A percentile compares a stretch with the other conserved stretches of the same genome.
These are phyloP conservation scores for Thelonectria olida DNA, from an alignment of 2,329 filamentous ascomycete species.

Conservation along the genomic window DNA sequence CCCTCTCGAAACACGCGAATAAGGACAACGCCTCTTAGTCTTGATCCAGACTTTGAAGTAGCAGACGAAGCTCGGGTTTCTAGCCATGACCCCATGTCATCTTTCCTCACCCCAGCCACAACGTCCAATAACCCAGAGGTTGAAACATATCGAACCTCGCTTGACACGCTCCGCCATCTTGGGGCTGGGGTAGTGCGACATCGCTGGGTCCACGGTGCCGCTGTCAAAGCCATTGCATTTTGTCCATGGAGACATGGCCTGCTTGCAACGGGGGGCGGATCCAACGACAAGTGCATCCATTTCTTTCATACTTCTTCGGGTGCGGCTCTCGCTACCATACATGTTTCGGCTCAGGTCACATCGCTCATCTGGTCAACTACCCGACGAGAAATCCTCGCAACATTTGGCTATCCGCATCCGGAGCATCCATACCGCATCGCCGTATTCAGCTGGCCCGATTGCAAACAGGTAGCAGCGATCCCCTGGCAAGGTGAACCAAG, in stretches of 20 bases:
- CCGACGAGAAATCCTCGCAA: constrained; percentile 87
- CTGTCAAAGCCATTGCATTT: constrained; percentile 96
- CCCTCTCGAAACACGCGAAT: constrained; percentile 12
- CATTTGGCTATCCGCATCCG: constrained; percentile 92
- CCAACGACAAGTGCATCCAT: constrained; percentile 94
- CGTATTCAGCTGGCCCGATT: constrained; percentile 94
- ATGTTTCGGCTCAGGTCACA: constrained; percentile 92
- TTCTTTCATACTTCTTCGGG: constrained; percentile 92
- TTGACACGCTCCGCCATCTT: constrained; percentile 57
- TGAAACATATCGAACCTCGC: constrained; percentile 39
- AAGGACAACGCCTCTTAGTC: constrained; percentile 10
- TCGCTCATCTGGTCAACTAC: constrained; percentile 90
- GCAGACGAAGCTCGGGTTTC: constrained; percentile 20
- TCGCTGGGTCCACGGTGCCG: constrained; percentile 81
- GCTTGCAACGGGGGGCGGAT: constrained; percentile 90
- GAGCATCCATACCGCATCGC: constrained; percentile 90
- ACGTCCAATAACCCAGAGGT: constrained; percentile 9
- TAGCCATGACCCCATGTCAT: not conserved
- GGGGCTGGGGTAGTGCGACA: constrained; percentile 70
- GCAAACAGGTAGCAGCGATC: constrained; percentile 83
- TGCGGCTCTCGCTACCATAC: constrained; percentile 86
- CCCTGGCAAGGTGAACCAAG: constrained; percentile 83
- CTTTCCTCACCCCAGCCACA: not conserved
- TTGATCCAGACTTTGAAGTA: constrained; percentile 17
- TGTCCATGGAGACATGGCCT: constrained; percentile 92